Evolutionary conservation across 257 asterid genomes (phyloP), one percentile per base, ranked within the genome.

Genomic region (Solanum corneliomulleri): DNA sequence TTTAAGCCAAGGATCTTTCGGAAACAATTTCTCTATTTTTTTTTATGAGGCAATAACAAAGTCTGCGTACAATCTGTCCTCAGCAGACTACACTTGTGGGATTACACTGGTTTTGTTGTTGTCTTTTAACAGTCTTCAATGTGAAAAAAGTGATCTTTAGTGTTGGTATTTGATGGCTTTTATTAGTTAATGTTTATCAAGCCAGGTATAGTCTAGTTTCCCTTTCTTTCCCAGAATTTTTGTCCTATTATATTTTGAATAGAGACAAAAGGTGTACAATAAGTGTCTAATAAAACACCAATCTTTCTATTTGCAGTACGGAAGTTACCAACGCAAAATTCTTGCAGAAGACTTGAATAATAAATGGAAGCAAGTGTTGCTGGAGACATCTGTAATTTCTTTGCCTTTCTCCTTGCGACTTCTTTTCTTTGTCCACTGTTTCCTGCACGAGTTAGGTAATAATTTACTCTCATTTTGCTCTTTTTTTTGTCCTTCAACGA

Each of bases 351-450:
- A 97, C 89, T 91, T 97, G 91, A 93, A 96, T 81, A 95, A 94
- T 92, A 96, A 93, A 91, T 96, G 98, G 99, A 93, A 89, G 94
- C 99, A 94, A 92, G 64, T 92, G 90, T 91, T 94, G 42, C 91
- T 93, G 37, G 94, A 94, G 82, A 86, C 91, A 77, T 93, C 97
- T 85, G 99, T 97, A 90, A 87, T 85, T 80, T 31, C 78, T 78
- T 71, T 86, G 47, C 15, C 39, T 64, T 90, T 33, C 88, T 82
- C 70, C 58, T 86, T 80, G 70, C 35, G 4, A 44, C 52, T 35
- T 78, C 25, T 11, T 71, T 8, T 86, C 8, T 56, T 31, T 37
- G 29, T 64, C 39, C 45, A 89, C 77, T 49, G 31, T 81, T 81
- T 29, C 52, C 82, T 27, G 49, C 44, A 42, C 10, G 15, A 23